A percentile compares a stretch with the other conserved stretches of the same genome.
These are phyloP conservation scores for Xerocomellus intermedius DNA, from an alignment of 768 basidiomycete genomes.

Conservation along the genomic window DNA sequence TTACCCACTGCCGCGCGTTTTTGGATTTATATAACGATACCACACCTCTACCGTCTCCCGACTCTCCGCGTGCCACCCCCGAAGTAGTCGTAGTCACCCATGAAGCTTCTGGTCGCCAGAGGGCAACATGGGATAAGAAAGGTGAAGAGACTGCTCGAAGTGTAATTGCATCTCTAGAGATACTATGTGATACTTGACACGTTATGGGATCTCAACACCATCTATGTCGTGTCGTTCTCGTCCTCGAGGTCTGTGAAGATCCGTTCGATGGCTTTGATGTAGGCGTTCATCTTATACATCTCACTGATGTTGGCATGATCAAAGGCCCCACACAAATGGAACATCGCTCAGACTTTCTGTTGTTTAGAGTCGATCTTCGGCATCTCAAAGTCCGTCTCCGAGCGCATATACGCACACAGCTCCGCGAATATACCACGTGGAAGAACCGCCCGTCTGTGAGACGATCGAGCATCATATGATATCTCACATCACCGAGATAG, in stretches of 20 bases:
- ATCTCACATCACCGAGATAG: too few relatives aligned
- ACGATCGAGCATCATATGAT: not conserved
- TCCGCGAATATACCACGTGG: not conserved
- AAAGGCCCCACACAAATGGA: conserved; percentile 78
- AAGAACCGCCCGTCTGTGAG: not conserved
- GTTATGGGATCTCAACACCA: conserved; percentile 22
- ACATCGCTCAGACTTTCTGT: conserved; percentile 47
- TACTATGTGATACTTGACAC: conserved; percentile 9
- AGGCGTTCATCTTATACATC: conserved; percentile 79
- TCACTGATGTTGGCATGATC: conserved; percentile 74
- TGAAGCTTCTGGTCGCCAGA: conserved; percentile 5
- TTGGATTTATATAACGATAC: conserved; percentile 41
- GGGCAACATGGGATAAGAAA: conserved; percentile 25
- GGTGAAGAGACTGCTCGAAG: conserved; percentile 45
- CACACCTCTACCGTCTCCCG: conserved; percentile 22
- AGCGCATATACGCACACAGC: not conserved
- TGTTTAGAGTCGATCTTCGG: conserved; percentile 39
- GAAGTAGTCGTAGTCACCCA: not conserved
- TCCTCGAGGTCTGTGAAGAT: conserved; percentile 56
- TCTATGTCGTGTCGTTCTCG: conserved; percentile 32
- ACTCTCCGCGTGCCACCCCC: conserved; percentile 2
- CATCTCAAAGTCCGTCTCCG: not conserved
- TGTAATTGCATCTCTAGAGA: conserved; percentile 56
- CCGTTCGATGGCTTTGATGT: conserved; percentile 68
- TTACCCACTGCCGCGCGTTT: conserved; percentile 41